phyloP scores from a whole-genome alignment of 2,329 filamentous ascomycete species.

The Geosmithia morbida region DNA sequence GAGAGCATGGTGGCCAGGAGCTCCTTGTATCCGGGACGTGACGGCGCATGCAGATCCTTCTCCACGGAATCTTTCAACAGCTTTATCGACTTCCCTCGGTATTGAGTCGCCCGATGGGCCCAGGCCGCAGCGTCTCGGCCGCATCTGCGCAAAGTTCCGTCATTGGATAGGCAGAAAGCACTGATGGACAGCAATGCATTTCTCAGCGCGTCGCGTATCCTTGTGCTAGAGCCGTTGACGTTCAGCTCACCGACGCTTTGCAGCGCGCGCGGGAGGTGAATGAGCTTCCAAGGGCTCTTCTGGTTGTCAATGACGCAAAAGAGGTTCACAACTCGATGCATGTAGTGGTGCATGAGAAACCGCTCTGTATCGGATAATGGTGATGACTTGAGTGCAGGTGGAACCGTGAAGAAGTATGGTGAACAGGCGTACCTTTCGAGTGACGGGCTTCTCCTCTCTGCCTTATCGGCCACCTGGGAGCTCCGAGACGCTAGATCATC shows the following conservation, averaged over 20 bases:
- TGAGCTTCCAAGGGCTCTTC: slow-evolving; percentile 12
- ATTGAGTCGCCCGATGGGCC: slow-evolving; percentile 4
- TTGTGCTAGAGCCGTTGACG: slow-evolving; percentile 8
- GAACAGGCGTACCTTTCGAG: not conserved
- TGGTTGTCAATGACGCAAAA: slow-evolving; percentile 13
- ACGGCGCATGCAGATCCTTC: slow-evolving; percentile 3
- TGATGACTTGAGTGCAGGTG: not conserved
- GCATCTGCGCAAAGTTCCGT: slow-evolving; percentile 3
- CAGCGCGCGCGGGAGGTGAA: slow-evolving; percentile 10
- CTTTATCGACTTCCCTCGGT: slow-evolving; percentile 6
- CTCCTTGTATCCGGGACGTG: slow-evolving; percentile 11
- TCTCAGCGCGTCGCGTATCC: slow-evolving; percentile 8
- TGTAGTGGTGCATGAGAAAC: slow-evolving; percentile 11
- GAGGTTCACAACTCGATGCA: slow-evolving; percentile 9
- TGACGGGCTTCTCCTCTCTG: not conserved
- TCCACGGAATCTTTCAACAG: slow-evolving; percentile 9
- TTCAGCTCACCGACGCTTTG: slow-evolving; percentile 10
- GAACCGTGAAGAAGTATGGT: not conserved
- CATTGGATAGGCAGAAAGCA: slow-evolving; percentile 10
- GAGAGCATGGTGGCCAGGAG: slow-evolving; percentile 12
- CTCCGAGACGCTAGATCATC: not conserved
- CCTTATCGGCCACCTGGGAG: not conserved
- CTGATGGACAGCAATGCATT: slow-evolving; percentile 11
- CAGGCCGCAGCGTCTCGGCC: slow-evolving; percentile 7
- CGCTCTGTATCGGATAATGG: slow-evolving; percentile 6